Evolutionary conservation across 2,329 filamentous ascomycete species (phyloP), one percentile per base, ranked within the genome.

Genomic region (Sclerotinia minor): DNA sequence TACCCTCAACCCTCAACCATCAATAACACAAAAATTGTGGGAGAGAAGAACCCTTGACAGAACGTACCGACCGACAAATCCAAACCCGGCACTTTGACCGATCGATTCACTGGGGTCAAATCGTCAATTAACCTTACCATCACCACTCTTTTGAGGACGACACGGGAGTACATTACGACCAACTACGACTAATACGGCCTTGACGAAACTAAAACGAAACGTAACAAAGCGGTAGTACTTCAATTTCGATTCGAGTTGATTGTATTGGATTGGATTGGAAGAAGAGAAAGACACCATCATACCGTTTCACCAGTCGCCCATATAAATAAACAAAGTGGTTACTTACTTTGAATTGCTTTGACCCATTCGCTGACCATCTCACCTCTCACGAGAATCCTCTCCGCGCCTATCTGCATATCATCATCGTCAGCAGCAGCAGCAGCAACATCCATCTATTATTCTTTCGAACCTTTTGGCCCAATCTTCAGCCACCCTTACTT

Each of bases 351-450:
- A 66, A 32, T 66, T 57, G 64, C 47, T 50, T 59, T 38, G 49
- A 44, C 64, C 58, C 24, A 60, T 61, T 61, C 59, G 59, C 21
- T 57, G 53, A 41, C 53, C 53, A 19, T 24, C 26, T 53, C 45
- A 52, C 47, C 64, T 47, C n/a, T 21, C 55, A 67, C 58, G 47
- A 66, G 24, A 50, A 60, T 67, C 65, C 55, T 53, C 47, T 53
- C 47, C 47, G 65, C 65, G 65, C 65, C 65, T 67, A 67, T 67
- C 65, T 67, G 57, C 65, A 61, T 41, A 47, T 57, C 64, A 35
- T 61, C 64, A n/a, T 45, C 47, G 32, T 26, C n/a, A 45, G n/a
- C 41, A 38, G 9, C 35, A 38, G 29, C 29, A 32, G 3, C 29
- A 35, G 8, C 35, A 38, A n/a, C n/a, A 29, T 41, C 38, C 38